Base-by-base conservation (phyloP, 495 filamentous ascomycete genomes). In the Peziza echinospora region DNA sequence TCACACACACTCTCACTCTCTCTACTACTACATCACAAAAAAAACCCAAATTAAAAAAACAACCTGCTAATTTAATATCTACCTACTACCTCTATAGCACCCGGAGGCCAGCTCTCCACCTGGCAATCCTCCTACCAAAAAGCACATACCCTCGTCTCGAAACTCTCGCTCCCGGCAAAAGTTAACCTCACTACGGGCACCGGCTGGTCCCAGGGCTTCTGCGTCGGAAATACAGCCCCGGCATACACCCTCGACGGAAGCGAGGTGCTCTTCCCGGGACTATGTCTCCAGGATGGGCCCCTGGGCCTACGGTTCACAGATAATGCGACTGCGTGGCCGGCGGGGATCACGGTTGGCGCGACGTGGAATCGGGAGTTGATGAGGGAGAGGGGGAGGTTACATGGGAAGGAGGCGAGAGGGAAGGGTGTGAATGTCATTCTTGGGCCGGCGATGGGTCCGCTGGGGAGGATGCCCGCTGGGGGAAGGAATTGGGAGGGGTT, bases 401-500 rank as follows among this genome's bases (percentile, higher is more conserved):
- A 84, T 30, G 84, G 74, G 0, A 60, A 68, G 21, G 84, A 92
- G 58, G 72, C 80, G 7, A 73, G 74, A 37, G 60, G 69, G 3
- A 77, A 76, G 54, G 84, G 82, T 13, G 62, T 91, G 26, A 80
- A 89, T 57, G 72, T 86, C 1, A 55, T 86, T 11, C 67, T 92
- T 0, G 82, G 81, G 0, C 80, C 80, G 1, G 71, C 76, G 13
- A 79, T 87, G 66, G 82, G 83, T 5, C 75, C 80, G 10, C 51
- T 84, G 9, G 89, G 87, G 5, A 67, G 84, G 47, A 76, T 84
- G 65, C 85, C 84, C 1, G 80, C 76, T 17, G 87, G 85, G 24
- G 87, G 87, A 8, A 67, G 87, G 26, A 93, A 89, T 53, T 94
- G 86, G 85, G 87, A 93, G 63, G 78, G 79, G 0, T 84, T 89